Percentiles rank a stretch among this genome's conserved stretches.
Evolutionary conservation across 306 rosid genomes (phyloP).

Genomic region (Mimosa bimucronata): DNA sequence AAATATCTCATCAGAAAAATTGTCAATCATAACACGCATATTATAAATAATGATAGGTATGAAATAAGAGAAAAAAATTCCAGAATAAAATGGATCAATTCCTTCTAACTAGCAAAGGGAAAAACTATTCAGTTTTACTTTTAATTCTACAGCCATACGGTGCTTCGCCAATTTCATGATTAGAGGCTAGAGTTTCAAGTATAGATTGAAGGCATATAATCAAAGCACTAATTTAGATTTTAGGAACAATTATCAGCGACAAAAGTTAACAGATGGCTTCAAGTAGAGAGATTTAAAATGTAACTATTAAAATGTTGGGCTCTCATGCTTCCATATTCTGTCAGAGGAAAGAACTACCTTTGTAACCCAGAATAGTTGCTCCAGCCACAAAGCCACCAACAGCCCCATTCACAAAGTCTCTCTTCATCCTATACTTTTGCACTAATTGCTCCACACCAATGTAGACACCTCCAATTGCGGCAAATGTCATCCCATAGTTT

Average conservation of each 20-base stretch:
- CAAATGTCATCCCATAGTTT: slow-evolving; percentile 78
- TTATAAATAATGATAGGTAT: too few relatives aligned
- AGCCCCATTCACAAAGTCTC: slow-evolving; percentile 93
- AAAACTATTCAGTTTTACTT: neutral
- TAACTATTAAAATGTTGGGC: slow-evolving; percentile 11
- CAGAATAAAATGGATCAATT: neutral
- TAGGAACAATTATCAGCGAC: slow-evolving; percentile 9
- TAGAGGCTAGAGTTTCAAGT: neutral
- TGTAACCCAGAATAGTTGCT: slow-evolving; percentile 82
- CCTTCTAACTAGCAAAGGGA: neutral
- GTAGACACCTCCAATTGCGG: slow-evolving; percentile 96
- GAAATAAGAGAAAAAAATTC: neutral
- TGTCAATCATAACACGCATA: too few relatives aligned
- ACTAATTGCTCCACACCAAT: slow-evolving; percentile 87
- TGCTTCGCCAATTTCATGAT: slow-evolving; percentile 18
- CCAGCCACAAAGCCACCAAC: slow-evolving; percentile 97
- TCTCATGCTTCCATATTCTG: neutral
- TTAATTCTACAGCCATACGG: neutral
- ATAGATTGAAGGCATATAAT: slow-evolving; percentile 6
- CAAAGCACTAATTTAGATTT: slow-evolving; percentile 17
- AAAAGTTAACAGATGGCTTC: slow-evolving; percentile 15
- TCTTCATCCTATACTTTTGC: slow-evolving; percentile 79
- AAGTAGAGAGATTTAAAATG: slow-evolving; percentile 25
- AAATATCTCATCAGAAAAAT: neutral
- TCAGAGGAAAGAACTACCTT: slow-evolving; percentile 54